Evolutionary conservation across 495 filamentous ascomycete genomes (phyloP).

Genomic region (Paragyromitra xinjiangensis): DNA sequence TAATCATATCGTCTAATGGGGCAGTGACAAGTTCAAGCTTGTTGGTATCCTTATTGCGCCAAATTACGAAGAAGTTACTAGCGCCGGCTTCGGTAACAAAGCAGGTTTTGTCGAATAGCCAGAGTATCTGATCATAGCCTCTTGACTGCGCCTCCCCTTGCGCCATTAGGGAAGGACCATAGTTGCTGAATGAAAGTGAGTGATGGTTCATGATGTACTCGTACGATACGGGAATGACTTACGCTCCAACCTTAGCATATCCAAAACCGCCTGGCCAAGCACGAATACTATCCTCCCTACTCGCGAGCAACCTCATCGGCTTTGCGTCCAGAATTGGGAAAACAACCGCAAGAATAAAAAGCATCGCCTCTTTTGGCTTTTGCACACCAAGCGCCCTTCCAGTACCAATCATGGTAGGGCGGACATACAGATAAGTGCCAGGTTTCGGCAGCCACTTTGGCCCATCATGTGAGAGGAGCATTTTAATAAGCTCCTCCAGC

Average conservation of each 20-base stretch:
- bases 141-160: constrained; percentile 73
- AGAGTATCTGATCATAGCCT: constrained; percentile 89
- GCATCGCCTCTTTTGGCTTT: constrained; percentile 79
- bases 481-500: constrained; percentile 77
- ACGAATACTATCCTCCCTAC: constrained; percentile 76
- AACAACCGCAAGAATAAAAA: constrained; percentile 79
- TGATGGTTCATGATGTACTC: constrained; percentile 36
- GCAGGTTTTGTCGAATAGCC: constrained; percentile 79
- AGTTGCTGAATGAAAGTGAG: constrained; percentile 65
- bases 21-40: constrained; percentile 81
- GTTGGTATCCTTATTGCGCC: constrained; percentile 71
- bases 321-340: constrained; percentile 72
- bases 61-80: constrained; percentile 89
- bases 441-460: constrained; percentile 82
- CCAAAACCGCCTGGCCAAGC: constrained; percentile 95
- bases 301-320: constrained; percentile 77
- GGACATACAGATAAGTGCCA: constrained; percentile 77
- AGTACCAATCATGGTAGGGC: constrained; percentile 86
- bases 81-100: constrained; percentile 92
- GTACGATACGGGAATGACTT: constrained; percentile 16
- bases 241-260: constrained; percentile 84
- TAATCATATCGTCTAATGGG: constrained; percentile 79
- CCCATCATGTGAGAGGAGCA: constrained; percentile 73
- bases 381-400: constrained; percentile 82
- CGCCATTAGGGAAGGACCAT: constrained; percentile 80